Base-by-base conservation (phyloP, 805 yeast genomes). In the Kuraishia hungarica region DNA sequence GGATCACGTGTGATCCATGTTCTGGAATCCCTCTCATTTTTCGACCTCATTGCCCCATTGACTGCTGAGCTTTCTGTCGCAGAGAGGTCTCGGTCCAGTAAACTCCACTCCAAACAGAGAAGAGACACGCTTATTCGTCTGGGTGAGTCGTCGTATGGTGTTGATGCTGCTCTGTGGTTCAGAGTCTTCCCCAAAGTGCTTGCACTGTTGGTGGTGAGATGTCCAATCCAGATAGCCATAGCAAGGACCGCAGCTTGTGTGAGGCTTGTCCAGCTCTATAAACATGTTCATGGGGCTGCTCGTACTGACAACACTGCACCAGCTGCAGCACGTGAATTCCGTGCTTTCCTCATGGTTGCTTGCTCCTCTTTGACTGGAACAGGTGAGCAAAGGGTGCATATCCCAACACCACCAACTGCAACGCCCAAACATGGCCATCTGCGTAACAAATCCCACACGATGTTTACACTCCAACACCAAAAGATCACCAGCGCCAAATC, bases 141-240 rank as follows among this genome's bases (percentile, higher is more conserved):
- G 6, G 97, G 97, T 0, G 97, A 89, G 60, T 87, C 96, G 1
- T 96, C 87, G 56, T 88, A 92, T 64, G 97, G 98, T 1, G 92
- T 94, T 10, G 99, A 94, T 70, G 84, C 96, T 1, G 96, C 98
- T 0, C 72, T 94, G n/a, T 94, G 99, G 99, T 86, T 93, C 62
- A 80, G 96, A 58, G 79, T 86, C 1, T 91, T 88, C 62, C 97
- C 97, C 1, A 80, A 79, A 43, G 72, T 94, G 1, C 70, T 94
- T 48, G 83, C 79, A 39, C 75, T 82, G 1, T 82, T 94, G 57
- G 90, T 89, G 58, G 88, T 83, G 57, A 78, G 77, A 51, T 91
- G 96, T 63, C 98, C 99, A 0, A 85, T 93, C 65, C 93, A 97
- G 0, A 90, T 93, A 68, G 99, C 98, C 0, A 74, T 94, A 55